These are phyloP conservation scores for Podospora pseudopauciseta DNA, from an alignment of 495 filamentous ascomycete genomes.

Conservation along the genomic window DNA sequence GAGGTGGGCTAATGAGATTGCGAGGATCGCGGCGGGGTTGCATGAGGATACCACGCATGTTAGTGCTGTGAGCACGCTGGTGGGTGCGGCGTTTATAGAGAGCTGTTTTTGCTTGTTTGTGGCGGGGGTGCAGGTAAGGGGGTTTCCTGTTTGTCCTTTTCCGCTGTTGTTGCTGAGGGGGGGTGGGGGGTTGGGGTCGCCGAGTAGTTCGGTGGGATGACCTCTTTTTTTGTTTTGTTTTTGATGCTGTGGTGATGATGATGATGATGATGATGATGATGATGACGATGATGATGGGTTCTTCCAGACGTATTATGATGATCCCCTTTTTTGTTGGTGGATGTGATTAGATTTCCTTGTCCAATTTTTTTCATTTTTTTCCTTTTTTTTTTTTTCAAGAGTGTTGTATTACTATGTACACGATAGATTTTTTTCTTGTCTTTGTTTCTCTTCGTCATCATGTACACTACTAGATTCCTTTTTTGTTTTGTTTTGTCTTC, in stretches of 20 bases:
- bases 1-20: constrained; percentile 67
- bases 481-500: neutral
- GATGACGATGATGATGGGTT: neutral
- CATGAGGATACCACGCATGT: constrained; percentile 59
- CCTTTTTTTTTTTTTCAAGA: neutral
- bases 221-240: neutral
- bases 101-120: constrained; percentile 78
- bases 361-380: neutral
- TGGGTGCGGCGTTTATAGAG: constrained; percentile 79
- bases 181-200: neutral
- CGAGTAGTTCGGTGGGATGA: neutral
- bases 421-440: neutral
- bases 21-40: constrained; percentile 76
- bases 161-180: neutral
- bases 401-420: neutral
- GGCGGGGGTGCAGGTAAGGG: constrained; percentile 63
- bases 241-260: neutral
- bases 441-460: neutral
- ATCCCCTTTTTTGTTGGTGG: neutral
- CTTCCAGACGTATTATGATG: neutral
- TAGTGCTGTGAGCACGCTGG: constrained; percentile 66
- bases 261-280: neutral
- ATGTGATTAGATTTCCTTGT: neutral
- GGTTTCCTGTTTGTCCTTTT: constrained; percentile 3
- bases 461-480: neutral